Base-by-base conservation (phyloP, 805 yeast species). In the Wickerhamiella bombiphila region DNA sequence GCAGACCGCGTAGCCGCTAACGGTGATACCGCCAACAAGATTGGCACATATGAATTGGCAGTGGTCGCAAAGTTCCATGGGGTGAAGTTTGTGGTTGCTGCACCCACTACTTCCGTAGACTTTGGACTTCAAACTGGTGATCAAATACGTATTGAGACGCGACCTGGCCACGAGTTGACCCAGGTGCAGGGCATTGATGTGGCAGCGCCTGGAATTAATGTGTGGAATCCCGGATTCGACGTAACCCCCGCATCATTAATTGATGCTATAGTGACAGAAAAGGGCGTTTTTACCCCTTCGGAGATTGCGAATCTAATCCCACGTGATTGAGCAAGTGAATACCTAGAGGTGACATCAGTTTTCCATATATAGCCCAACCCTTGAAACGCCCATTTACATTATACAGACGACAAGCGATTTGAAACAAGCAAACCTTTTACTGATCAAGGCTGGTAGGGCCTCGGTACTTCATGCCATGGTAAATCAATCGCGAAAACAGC, bases 141-240 rank as follows among this genome's bases (percentile, higher is more conserved):
- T 25, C 74, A 69, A 9, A 88, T 91, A 39, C 68, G 72, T 20
- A 86, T 88, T 29, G 98, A 88, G 59, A 81, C 83, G 56, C 72
- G 98, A 51, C 88, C 94, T 6, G 64, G 77, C 2, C 60, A 68
- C 33, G 98, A 88, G 54, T 66, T 91, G 44, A 78, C 85, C 21
- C 68, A 74, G 21, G 70, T 88, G 24, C 69, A 70, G 42, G 97
- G 97, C 20, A 75, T 73, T 9, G 61, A 66, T 3, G 61, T 77
- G 19, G 94, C 95, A 1, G 91, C 97, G 3, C 79, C 80, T 2
- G 80, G 78, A 0, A 77, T 86, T 22, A 61, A 67, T 3, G 94
- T 85, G 2, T 88, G 96, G 96, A 91, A 91, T 52, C 98, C 98
- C 1, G 79, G 96, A 0, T 88, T 88, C 52, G 98, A 88, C 53